Conservation (phyloP, 768 basidiomycete genomes). For the Leccinum variicolor region DNA sequence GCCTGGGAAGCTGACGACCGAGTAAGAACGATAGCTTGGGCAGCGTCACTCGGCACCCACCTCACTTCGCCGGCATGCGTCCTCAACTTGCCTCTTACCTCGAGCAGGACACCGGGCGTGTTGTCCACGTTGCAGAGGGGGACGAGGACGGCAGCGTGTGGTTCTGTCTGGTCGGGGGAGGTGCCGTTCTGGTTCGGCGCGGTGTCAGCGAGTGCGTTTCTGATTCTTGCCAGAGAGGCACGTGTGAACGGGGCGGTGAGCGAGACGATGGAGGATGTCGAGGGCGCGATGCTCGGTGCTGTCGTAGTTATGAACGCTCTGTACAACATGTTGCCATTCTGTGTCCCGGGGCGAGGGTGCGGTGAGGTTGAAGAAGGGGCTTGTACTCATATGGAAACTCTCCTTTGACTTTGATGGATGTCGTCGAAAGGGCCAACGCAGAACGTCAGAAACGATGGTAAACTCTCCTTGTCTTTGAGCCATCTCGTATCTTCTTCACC, state of each 20-base stretch:
- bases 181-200: constrained; percentile 13
- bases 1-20: constrained; percentile 63
- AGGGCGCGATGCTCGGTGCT: neutral
- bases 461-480: neutral
- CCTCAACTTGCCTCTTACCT: constrained; percentile 63
- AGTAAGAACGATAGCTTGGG: neutral
- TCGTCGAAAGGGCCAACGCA: constrained; percentile 74
- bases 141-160: constrained; percentile 68
- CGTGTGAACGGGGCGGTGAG: constrained; percentile 37
- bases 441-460: constrained; percentile 72
- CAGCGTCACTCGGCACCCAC: constrained; percentile 34
- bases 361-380: no score
- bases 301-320: constrained; percentile 21
- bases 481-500: constrained; percentile 4
- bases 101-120: constrained; percentile 64
- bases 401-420: constrained; percentile 55
- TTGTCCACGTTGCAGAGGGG: constrained; percentile 73
- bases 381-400: constrained; percentile 4
- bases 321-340: constrained; percentile 27
- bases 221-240: constrained; percentile 31
- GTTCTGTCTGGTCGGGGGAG: constrained; percentile 26
- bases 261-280: constrained; percentile 24
- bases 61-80: constrained; percentile 83
- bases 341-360: neutral
- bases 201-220: constrained; percentile 20